Base-by-base conservation (phyloP, 2,329 filamentous ascomycete species). In the Fusarium sp. region DNA sequence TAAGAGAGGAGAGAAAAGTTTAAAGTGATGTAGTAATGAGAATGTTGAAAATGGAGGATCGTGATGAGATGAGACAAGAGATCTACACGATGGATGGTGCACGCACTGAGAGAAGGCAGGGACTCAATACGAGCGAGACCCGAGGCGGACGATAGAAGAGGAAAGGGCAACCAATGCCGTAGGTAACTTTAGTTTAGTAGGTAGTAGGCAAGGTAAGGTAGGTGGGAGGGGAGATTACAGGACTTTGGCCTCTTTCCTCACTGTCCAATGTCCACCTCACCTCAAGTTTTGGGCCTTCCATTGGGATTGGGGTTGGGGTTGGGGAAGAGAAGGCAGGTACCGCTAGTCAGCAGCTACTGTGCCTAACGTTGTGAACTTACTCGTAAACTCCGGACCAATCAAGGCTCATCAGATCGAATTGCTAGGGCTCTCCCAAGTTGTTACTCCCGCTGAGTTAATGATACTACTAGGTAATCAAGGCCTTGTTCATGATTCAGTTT, bases 211-310 rank as follows among this genome's bases (percentile, higher is more conserved):
- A 30, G 12, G 12, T 30, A 30, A 50, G 47, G 47, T 24, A 51
- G 22, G 30, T 44, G 38, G 24, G 73, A 77, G 62, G 56, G 28
- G 75, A 77, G 62, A 77, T 77, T 77, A 62, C 75, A 77, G 75
- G 75, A 77, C 65, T 42, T 52, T 66, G 51, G 63, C 44, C 52
- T 66, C 48, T 72, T 56, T 62, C 48, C 67, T 50, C 30, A 17
- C 54, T 56, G 42, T 54, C 48, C 56, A 70, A 51, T 51, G 28
- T 51, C 48, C 28, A 51, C 28, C 63, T 66, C 41, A 56, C 32
- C 32, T 34, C 32, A 17, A 34, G 32, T 34, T 34, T 34, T 34
- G 32, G 32, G 32, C 32, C 15, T 17, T 34, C 14, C 32, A 34
- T 34, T 34, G 15, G 32, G 32, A 34, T 34, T 34, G 32, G 32